Evolutionary conservation across 2,329 filamentous ascomycete species (phyloP).

Genomic region (Colletotrichum lini): DNA sequence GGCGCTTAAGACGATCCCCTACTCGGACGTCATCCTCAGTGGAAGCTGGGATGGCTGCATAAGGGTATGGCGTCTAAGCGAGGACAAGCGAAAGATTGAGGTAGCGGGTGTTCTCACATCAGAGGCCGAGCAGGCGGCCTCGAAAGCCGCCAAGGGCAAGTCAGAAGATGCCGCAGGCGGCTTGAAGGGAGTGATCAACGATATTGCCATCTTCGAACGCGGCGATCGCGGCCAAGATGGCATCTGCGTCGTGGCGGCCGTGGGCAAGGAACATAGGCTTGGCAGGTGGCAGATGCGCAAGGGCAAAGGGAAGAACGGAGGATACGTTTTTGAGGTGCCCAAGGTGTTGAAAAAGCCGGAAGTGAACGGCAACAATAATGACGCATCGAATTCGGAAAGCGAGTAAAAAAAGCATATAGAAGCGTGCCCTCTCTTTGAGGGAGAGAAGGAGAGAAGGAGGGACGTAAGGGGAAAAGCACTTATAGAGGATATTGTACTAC

Average conservation of each 20-base stretch:
- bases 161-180: constrained; percentile 46
- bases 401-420: constrained; percentile 37
- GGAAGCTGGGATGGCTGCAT: constrained; percentile 96
- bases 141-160: constrained; percentile 40
- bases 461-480: constrained; percentile 12
- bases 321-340: constrained; percentile 89
- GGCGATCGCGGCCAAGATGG: constrained; percentile 83
- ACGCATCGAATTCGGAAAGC: constrained; percentile 44
- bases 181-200: constrained; percentile 84
- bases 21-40: constrained; percentile 89
- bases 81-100: constrained; percentile 86
- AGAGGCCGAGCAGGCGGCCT: constrained; percentile 37
- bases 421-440: constrained; percentile 2
- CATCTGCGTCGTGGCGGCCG: constrained; percentile 86
- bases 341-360: constrained; percentile 53
- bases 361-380: constrained; percentile 53
- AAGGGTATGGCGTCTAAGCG: constrained; percentile 85
- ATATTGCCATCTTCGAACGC: constrained; percentile 87
- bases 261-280: constrained; percentile 88
- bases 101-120: constrained; percentile 73
- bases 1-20: constrained; percentile 87
- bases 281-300: constrained; percentile 82
- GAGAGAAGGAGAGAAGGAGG: constrained; percentile 1
- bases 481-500: constrained; percentile 38
- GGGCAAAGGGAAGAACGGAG: constrained; percentile 79